A percentile compares a stretch with the other conserved stretches of the same genome.
phyloP scores from a whole-genome alignment of 345 rosid genomes.

The Crucihimalaya himalaica region DNA sequence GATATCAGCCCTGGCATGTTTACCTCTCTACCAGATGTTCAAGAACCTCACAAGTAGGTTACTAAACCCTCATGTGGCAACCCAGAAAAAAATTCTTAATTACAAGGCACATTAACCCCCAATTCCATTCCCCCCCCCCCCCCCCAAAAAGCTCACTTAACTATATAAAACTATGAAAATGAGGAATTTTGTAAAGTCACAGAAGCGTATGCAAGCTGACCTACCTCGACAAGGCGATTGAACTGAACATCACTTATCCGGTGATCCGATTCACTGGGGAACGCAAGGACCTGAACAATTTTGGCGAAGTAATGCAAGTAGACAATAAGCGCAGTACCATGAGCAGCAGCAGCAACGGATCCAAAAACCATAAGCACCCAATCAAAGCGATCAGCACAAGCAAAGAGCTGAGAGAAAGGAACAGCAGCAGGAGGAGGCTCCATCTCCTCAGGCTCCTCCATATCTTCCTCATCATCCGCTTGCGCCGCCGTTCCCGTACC shows the following conservation, averaged over 20 bases:
- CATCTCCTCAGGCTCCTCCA: constrained; percentile 82
- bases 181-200: background rate
- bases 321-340: constrained; percentile 90
- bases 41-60: constrained; percentile 2
- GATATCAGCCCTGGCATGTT: background rate
- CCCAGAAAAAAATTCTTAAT: background rate
- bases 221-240: constrained; percentile 70
- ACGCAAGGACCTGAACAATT: constrained; percentile 62
- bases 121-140: constrained; percentile 10
- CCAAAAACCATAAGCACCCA: constrained; percentile 93
- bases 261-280: constrained; percentile 14
- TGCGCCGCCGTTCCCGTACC: constrained; percentile 57
- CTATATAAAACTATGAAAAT: background rate
- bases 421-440: constrained; percentile 98
- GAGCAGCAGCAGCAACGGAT: constrained; percentile 94
- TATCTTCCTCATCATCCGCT: constrained; percentile 78
- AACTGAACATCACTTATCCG: constrained; percentile 31
- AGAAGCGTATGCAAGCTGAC: constrained; percentile 26
- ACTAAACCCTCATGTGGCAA: constrained; percentile 10
- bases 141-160: constrained; percentile 23
- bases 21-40: constrained; percentile 7
- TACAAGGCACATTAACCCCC: background rate
- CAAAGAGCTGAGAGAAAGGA: constrained; percentile 80
- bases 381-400: constrained; percentile 87
- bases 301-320: constrained; percentile 97